Base-by-base conservation (phyloP, 2,329 filamentous ascomycete genomes). In the Stagonosporopsis chrysanthemi region DNA sequence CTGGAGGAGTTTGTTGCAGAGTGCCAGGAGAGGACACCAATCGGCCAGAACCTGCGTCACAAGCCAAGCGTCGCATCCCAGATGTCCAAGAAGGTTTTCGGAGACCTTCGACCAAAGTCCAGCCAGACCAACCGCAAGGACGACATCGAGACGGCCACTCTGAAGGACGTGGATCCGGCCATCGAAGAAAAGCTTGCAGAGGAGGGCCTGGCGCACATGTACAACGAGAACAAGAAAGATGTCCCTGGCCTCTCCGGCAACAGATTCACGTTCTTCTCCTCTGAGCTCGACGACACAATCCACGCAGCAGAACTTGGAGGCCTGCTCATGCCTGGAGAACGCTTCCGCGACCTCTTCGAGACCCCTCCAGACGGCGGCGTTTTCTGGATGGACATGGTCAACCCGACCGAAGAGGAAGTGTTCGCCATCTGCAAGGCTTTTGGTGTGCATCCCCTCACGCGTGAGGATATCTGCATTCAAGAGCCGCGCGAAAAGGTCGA, bases 401-500 rank as follows among this genome's bases (percentile, higher is more conserved):
- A 91, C 66, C 92, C 94, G 1, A 93, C 89, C 1, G 90, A 93
- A 71, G 92, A 94, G 57, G 95, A 98, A 75, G 88, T 97, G 19
- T 87, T 88, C 40, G 89, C 89, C 28, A 89, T 99, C 61, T 96
- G 92, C 81, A 92, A 93, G 71, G 93, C 95, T 4, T 99, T 99
- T 77, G 92, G 92, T 14, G 90, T 99, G 52, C 95, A 99, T 77
- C 94, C 94, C 31, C 81, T 99, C 76, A 99, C 95, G 0, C 91
- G 94, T 36, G 95, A 99, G 77, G 95, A 99, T 81, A 97, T 99
- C 66, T 89, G 89, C 58, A 96, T 91, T 0, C 92, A 97, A 74
- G 95, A 99, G 78, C 90, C 93, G 11, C 92, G 95, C 40, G 95
- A 99, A 80, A 99, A 99, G 82, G 97, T 99, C 53, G 95, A 99